Base-by-base conservation (phyloP, 768 basidiomycete species). In the Royoungia palumana region DNA sequence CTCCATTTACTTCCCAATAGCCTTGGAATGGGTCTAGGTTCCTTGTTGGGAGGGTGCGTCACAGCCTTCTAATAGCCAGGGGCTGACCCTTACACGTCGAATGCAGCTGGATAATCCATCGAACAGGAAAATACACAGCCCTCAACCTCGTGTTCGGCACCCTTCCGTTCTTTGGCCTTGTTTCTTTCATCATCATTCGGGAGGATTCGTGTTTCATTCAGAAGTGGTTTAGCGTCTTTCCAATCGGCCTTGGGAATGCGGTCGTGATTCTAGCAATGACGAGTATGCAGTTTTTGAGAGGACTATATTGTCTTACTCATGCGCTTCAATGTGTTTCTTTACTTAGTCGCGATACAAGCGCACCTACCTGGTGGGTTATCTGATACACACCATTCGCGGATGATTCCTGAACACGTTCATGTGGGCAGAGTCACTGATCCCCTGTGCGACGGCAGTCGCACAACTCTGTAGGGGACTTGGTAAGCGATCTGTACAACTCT, bases 201-300 rank as follows among this genome's bases (percentile, higher is more conserved):
- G 57, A 49, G 20, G 34, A 51, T 20, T 57, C 56, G 3, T 35
- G 40, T 4, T 38, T 47, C 35, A 19, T 49, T 5, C 19, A 16
- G 11, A 47, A 54, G 24, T 59, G 58, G 50, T 19, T 57, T 2
- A 51, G 50, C n/a, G 30, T 55, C 27, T 46, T 60, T 21, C 59
- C 59, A 6, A 35, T 61, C 7, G 55, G 51, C 7, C 51, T 51
- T 35, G 57, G 58, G 24, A 60, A 48, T 8, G 37, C 49, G 13
- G 27, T 62, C 13, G 54, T 61, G 10, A 46, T 55, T 35, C 34
- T 43, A 41, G 55, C 46, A 5, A 43, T 46, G 13, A 14, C 55
- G 10, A 49, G 53, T 57, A 49, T n/a, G 55, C 4, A 17, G 11
- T 36, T 17, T 5, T 16, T 27, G 17, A 5, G 19, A 28, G 9